These are phyloP conservation scores for Ophiosphaerella herpotricha DNA, from an alignment of 2,329 filamentous ascomycete species.

Conservation along the genomic window DNA sequence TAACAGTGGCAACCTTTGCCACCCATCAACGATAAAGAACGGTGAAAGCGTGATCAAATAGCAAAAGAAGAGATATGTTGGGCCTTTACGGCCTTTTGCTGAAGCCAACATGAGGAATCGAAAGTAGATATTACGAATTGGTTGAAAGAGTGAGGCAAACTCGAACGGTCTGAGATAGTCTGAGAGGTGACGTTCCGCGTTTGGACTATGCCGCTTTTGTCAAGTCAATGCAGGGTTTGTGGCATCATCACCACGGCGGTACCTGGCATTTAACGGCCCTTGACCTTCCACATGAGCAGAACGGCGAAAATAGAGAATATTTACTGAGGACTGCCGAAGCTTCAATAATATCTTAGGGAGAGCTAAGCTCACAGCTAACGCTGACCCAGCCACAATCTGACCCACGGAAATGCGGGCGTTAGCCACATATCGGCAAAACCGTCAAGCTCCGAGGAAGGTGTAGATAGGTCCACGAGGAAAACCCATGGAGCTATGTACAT, in stretches of 20 bases:
- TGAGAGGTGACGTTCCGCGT: background rate
- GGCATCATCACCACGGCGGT: background rate
- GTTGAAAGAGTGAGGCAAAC: constrained; percentile 2
- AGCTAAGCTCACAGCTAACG: too few relatives aligned
- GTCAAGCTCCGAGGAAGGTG: too few relatives aligned
- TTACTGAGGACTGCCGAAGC: too few relatives aligned
- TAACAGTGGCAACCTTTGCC: constrained; percentile 22
- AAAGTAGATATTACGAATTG: constrained; percentile 3
- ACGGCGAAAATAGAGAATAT: too few relatives aligned
- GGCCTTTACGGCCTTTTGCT: constrained; percentile 12
- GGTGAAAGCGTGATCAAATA: constrained; percentile 8
- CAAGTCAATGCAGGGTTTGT: constrained; percentile 19
- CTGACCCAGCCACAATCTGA: too few relatives aligned
- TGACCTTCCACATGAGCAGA: too few relatives aligned
- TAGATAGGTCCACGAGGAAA: too few relatives aligned
- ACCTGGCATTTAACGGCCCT: too few relatives aligned
- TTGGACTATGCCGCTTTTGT: constrained; percentile 26
- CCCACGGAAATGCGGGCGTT: too few relatives aligned
- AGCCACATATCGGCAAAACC: too few relatives aligned
- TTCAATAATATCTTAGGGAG: too few relatives aligned
- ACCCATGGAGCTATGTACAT: too few relatives aligned
- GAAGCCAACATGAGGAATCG: constrained; percentile 17
- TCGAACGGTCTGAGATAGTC: background rate
- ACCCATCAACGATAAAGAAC: constrained; percentile 7
- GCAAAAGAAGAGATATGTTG: constrained; percentile 7